Evolutionary conservation across 139 green algal species (phyloP).

Genomic region (Picochlorum sp.): DNA sequence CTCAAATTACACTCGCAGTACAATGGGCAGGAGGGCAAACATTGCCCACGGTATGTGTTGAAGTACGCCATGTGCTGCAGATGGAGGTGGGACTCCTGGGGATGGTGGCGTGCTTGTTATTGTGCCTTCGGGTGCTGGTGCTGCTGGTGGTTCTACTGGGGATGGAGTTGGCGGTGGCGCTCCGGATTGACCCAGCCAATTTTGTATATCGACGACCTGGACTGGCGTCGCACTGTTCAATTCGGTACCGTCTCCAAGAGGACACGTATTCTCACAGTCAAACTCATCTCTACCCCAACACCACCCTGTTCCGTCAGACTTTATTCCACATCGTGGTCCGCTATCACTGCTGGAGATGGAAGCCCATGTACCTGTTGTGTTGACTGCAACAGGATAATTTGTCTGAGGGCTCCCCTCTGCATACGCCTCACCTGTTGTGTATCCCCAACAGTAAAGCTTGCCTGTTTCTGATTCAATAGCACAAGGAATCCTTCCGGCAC

Average conservation of each 20-base stretch:
- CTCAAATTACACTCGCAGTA: not conserved
- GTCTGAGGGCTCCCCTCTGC: conserved; percentile 6
- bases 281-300: conserved; percentile 11
- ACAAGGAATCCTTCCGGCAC: conserved; percentile 9
- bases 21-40: not conserved
- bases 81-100: not conserved
- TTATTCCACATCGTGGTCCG: conserved; percentile 5
- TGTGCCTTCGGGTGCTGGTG: not conserved
- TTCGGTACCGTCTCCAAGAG: conserved; percentile 4
- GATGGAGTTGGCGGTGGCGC: not conserved
- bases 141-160: not conserved
- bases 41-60: too few relatives aligned
- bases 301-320: not conserved
- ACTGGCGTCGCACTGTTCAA: conserved; percentile 1
- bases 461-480: not conserved
- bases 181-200: not conserved
- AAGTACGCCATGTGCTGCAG: not conserved
- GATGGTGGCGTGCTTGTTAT: not conserved
- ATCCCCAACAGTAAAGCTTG: conserved; percentile 7
- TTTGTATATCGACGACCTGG: not conserved
- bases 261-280: conserved; percentile 7
- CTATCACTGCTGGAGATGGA: not conserved
- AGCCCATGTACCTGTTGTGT: not conserved
- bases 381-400: conserved; percentile 1
- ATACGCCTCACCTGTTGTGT: conserved; percentile 10